Base-by-base conservation (phyloP, 495 filamentous ascomycete species). In the Massariosphaeria phaeospora region DNA sequence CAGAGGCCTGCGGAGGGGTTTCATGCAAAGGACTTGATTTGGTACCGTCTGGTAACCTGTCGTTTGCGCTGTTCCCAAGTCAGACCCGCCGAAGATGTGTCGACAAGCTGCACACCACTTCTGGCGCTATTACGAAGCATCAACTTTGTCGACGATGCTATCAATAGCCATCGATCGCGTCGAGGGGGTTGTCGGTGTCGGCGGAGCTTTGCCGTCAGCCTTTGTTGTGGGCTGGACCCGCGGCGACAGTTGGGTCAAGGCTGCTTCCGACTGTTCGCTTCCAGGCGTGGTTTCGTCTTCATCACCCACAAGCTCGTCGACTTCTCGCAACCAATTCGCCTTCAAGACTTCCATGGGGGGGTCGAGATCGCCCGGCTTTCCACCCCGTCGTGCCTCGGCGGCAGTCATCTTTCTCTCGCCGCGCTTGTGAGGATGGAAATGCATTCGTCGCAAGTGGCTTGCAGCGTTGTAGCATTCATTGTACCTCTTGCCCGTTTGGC, bases 381-480 rank as follows among this genome's bases (percentile, higher is more conserved):
- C 59, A 0, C 59, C 59, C 29, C 59, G 24, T 54, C 61, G 43
- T n/a, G 61, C 61, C 43, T 63, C 55, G 5, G 61, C 55, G 9
- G 61, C 61, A 17, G 46, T 59, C 61, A 63, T 63, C 42, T 63
- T 63, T 21, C 61, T 55, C 34, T 63, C 61, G 27, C 61, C 61
- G 18, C 61, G 61, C 35, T 63, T 63, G 23, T 59, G 55, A 17
- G 61, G 61, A 27, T 63, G 61, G 27, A 63, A 63, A 47, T 63
- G 61, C 61, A 63, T 63, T 12, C 61, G 49, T 3, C 61, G 61
- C 39, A 63, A 47, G 46, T 63, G 61, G 36, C 61, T 63, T 15
- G 61, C 61, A 30, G 61, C 61, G 42, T 63, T 63, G 52, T 63
- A 63, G 55, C 61, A 63, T 39, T 63, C 61, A 34, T 63, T 63